Conservation (phyloP, 75 land plant genomes). For the Cryptomeria japonica region DNA sequence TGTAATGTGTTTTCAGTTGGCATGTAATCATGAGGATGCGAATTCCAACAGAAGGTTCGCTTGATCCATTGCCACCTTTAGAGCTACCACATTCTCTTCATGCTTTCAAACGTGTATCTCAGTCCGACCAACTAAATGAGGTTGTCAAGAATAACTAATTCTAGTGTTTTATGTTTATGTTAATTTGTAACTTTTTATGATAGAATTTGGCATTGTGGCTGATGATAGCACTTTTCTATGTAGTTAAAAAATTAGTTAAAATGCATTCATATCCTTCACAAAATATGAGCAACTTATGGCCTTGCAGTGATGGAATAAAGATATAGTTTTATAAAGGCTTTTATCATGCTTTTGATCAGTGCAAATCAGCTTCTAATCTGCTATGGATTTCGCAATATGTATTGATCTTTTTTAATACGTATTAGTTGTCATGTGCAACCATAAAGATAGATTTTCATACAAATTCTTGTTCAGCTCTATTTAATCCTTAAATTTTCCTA, state of each 20-base stretch:
- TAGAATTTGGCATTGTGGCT: background rate
- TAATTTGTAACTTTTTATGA: background rate
- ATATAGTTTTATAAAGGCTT: background rate
- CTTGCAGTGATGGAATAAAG: background rate
- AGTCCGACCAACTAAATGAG: constrained; percentile 50
- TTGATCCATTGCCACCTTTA: constrained; percentile 78
- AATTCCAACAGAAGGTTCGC: constrained; percentile 46
- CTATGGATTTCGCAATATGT: background rate
- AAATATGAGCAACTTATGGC: background rate
- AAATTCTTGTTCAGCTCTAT: background rate
- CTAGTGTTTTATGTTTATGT: background rate
- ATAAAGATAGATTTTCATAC: background rate
- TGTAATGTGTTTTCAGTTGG: constrained; percentile 60
- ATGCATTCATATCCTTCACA: background rate
- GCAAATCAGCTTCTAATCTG: background rate
- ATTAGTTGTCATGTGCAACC: background rate
- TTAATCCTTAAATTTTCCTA: background rate
- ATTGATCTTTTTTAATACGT: background rate
- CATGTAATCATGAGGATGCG: constrained; percentile 90
- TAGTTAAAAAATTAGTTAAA: background rate
- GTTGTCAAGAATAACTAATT: constrained; percentile 26
- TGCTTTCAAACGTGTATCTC: constrained; percentile 68
- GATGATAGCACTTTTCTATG: background rate
- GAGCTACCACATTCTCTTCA: constrained; percentile 92
- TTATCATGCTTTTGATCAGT: background rate